These are phyloP conservation scores for Thelonectria discophora DNA, from an alignment of 2,329 filamentous ascomycete species.

Conservation along the genomic window DNA sequence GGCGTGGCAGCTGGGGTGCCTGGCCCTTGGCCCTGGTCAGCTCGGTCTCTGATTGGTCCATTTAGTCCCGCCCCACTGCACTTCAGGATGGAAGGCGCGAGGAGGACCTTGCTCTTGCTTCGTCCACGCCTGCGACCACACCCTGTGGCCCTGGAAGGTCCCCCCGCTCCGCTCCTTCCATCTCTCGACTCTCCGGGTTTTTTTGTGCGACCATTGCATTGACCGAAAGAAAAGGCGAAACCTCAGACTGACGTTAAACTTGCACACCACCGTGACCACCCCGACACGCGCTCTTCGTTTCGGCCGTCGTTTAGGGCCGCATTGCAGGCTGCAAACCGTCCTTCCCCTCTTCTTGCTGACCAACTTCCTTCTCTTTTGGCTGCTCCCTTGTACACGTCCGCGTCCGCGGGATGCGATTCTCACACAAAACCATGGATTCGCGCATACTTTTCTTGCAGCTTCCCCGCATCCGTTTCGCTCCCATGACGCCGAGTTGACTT, in stretches of 20 bases:
- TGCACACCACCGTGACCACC: slow-evolving; percentile 5
- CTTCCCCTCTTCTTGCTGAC: background rate
- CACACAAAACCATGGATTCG: slow-evolving; percentile 37
- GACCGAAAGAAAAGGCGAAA: no score
- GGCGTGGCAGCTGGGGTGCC: slow-evolving; percentile 11
- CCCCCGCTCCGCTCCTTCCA: background rate
- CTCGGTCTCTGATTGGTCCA: background rate
- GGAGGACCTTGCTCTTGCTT: no score
- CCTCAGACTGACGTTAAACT: background rate
- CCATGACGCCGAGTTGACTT: slow-evolving; percentile 33
- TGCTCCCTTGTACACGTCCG: no score
- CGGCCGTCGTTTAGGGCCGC: background rate
- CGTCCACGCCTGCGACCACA: background rate
- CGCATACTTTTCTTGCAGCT: slow-evolving; percentile 32
- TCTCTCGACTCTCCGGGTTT: background rate
- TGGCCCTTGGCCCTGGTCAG: slow-evolving; percentile 1
- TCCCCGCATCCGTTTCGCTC: slow-evolving; percentile 22
- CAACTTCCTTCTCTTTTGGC: background rate
- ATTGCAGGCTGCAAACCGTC: slow-evolving; percentile 10
- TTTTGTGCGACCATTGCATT: background rate
- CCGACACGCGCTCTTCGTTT: background rate
- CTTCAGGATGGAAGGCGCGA: no score
- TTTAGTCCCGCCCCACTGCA: background rate
- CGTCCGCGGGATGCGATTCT: slow-evolving; percentile 37
- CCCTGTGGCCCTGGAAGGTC: background rate